These are phyloP conservation scores for Yamadazyma membranifaciens DNA, from an alignment of 1,139 yeast genomes.

Conservation along the genomic window DNA sequence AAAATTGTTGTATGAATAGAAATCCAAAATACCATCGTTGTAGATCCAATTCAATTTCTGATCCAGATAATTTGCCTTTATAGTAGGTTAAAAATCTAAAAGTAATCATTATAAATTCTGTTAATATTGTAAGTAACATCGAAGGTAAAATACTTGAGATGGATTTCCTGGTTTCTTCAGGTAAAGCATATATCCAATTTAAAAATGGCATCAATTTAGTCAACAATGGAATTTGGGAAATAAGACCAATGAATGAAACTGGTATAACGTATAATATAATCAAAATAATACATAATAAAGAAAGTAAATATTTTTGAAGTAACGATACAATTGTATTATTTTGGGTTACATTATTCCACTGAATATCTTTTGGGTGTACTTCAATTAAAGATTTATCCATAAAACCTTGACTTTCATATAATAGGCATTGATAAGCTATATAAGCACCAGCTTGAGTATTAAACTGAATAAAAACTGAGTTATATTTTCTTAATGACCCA, in stretches of 20 bases:
- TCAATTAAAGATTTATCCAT: conserved; percentile 46
- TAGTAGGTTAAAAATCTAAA: conserved; percentile 49
- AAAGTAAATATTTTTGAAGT: conserved; percentile 40
- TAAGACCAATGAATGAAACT: conserved; percentile 65
- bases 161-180: conserved; percentile 50
- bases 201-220: conserved; percentile 55
- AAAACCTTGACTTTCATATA: conserved; percentile 41
- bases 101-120: conserved; percentile 51
- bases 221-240: conserved; percentile 63
- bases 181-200: conserved; percentile 50
- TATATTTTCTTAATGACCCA: conserved; percentile 21
- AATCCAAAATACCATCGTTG: conserved; percentile 70
- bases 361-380: conserved; percentile 55
- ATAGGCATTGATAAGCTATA: conserved; percentile 53
- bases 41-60: conserved; percentile 56
- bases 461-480: conserved; percentile 56
- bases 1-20: conserved; percentile 74
- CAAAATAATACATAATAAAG: conserved; percentile 41
- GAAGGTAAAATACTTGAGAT: conserved; percentile 63
- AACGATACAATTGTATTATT: conserved; percentile 30
- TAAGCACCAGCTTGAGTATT: conserved; percentile 46
- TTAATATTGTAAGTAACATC: conserved; percentile 53
- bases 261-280: conserved; percentile 68
- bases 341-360: conserved; percentile 54
- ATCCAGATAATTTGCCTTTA: conserved; percentile 54